Base-by-base conservation (phyloP, 2,329 filamentous ascomycete genomes). In the Xylaria sp. region DNA sequence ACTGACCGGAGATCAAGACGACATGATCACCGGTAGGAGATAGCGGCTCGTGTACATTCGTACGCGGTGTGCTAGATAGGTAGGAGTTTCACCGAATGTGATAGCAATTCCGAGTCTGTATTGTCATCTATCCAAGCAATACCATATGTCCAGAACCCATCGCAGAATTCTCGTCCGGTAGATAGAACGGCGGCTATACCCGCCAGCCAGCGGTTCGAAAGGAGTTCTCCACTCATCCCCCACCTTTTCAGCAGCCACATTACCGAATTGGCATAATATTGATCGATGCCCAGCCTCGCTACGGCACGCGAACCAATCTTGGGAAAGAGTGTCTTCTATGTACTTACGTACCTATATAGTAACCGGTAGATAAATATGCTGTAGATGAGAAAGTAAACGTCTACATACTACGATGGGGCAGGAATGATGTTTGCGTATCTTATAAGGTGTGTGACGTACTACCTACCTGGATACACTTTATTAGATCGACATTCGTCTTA, bases 241-340 rank as follows among this genome's bases (percentile, higher is more conserved):
- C 50, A 36, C 14, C 36, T 6, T 30, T 17, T 32, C 32, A 48
- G 51, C 36, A 6, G 32, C 27, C 61, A 56, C 51, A 54, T 53
- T 68, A 12, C 65, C 56, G 12, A 36, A 60, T 64, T 24, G 39
- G 55, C 36, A 30, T 12, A 61, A 69, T 69, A 69, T 67, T 69
- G 67, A 57, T 50, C 19, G 24, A 9, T 42, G 51, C 59, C 59
- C 32, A 59, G 42, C 53, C 27, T 67, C 54, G 27, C 51, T 64
- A 50, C 32, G 11, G n/a, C 42, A 61, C 24, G 42, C 60, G 51
- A 62, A 34, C 68, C 64, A 69, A 64, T 69, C 55, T 24, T 17
- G 8, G 17, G n/a, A 47, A 47, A 17, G 42, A 27, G 24, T 27
- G 24, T 27, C 24, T 27, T 27, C 24, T 4, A 27, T 27, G 24